Evolutionary conservation across 306 rosid species (phyloP).

Genomic region (Crataegus laevigata): DNA sequence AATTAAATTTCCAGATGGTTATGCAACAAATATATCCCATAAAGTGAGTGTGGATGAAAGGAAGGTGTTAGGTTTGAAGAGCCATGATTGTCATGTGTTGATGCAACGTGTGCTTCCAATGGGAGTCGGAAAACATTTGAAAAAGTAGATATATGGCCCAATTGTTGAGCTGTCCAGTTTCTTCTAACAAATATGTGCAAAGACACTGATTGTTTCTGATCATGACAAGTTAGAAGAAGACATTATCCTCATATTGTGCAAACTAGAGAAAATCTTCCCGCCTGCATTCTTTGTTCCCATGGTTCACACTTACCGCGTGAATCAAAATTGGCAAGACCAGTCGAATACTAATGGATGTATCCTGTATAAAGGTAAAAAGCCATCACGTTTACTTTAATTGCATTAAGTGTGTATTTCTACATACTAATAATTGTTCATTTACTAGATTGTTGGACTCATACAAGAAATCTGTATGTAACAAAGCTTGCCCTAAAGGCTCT

Average conservation of each 20-base stretch:
- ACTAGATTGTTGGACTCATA: background rate
- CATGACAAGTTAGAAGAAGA: background rate
- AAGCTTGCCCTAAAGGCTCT: background rate
- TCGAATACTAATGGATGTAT: background rate
- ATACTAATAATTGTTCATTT: background rate
- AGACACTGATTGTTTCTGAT: background rate
- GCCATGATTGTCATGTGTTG: background rate
- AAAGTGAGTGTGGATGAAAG: background rate
- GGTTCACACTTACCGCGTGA: background rate
- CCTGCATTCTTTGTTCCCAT: conserved; percentile 3
- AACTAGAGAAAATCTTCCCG: conserved; percentile 6
- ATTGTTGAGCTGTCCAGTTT: background rate
- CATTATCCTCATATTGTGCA: background rate
- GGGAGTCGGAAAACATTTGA: background rate
- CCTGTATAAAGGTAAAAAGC: background rate
- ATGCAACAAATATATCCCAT: background rate
- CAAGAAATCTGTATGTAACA: conserved; percentile 3
- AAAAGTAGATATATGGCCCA: background rate
- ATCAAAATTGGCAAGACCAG: background rate
- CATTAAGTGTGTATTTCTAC: background rate
- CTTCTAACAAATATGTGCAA: conserved; percentile 1
- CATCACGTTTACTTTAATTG: background rate
- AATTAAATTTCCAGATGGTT: background rate
- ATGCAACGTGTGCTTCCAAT: background rate
- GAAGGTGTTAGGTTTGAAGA: background rate